Evolutionary conservation across 2,329 filamentous ascomycete species (phyloP), one percentile per base, ranked within the genome.

Genomic region (Neophaeococcomyces aloes): DNA sequence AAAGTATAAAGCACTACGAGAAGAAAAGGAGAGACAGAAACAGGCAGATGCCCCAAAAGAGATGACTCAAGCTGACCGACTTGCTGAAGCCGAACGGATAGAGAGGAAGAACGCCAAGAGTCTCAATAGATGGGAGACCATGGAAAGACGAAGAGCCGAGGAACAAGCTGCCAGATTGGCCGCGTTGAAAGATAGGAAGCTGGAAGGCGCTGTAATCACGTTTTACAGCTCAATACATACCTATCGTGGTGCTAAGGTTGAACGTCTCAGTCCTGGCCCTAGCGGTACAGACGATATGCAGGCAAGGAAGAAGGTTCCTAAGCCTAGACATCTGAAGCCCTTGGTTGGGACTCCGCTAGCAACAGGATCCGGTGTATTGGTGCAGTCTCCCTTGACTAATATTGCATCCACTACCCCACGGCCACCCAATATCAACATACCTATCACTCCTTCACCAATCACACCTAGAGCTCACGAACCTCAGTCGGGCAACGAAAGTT

Each of bases 151-250:
- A 60, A 79, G 89, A 46, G 83, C 88, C 53, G 86, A 89, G 56
- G 84, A 94, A 58, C 76, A 89, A 48, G 76, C 79, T 51, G 83
- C 80, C 31, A 89, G 83, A 64, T 70, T 96, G 37, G 87, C 89
- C 30, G 91, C 89, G 11, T 69, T 96, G 54, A 84, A 94, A 56
- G 86, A 87, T 60, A 78, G 88, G 38, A 86, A 83, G 39, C 73
- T 96, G 7, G 81, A 89, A 42, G 91, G 91, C 0, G 86, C 91
- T 0, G 86, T 95, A 8, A 80, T 95, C 32, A 86, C 85, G 2
- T 89, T 84, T 62, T 95, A 88, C 82, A 96, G 88, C 61, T 91
- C 89, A n/a, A 76, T 86, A 50, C 84, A 84, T 27, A 78, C 85
- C 55, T 89, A 86, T 75, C 73, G 81, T 44, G 81, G 86, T 56